Evolutionary conservation across 495 filamentous ascomycete genomes (phyloP), one percentile per base, ranked within the genome.

Genomic region (Aspergillus leporis): DNA sequence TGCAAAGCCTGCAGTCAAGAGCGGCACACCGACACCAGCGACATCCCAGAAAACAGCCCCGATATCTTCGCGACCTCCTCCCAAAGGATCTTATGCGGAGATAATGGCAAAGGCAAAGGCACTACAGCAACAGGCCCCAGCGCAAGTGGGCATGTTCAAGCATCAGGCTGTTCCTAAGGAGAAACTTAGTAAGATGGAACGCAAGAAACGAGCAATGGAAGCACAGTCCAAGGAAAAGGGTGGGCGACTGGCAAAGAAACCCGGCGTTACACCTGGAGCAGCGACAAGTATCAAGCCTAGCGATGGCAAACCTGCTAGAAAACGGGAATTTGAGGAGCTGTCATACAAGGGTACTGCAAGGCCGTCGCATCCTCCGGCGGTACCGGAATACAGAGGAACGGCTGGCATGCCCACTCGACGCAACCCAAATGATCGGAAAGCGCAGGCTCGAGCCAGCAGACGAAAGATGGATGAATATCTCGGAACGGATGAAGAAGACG

Each of bases 351-450:
- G 83, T 10, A 86, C 82, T 10, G 77, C 77, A 19, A 74, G 81
- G 58, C 74, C 78, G 12, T 69, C 71, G 6, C 73, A 66, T 30
- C 49, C 62, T 21, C 65, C 68, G 13, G 65, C 70, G 13, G 70
- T 76, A 28, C 65, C 74, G 9, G 63, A 69, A 18, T 89, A 88
- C 68, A 85, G 81, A 66, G 86, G 86, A 41, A 89, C 86, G 59
- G 64, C 76, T 50, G 59, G 70, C 48, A 36, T 75, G 53, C 71
- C 70, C 22, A 53, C 58, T 41, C 64, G 57, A 56, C 59, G 61
- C 62, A 60, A 70, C 50, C 51, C 62, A 56, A 51, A 62, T 55
- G 66, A 78, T 25, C 78, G 78, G 54, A 70, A 71, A 48, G 60
- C 69, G n/a, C 66, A 73, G 56, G 38, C 41, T 38, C 52, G 60